Evolutionary conservation across 192 early-diverging fungal species (phyloP), one percentile per base, ranked within the genome.

Genomic region (Glomus cerebriforme): DNA sequence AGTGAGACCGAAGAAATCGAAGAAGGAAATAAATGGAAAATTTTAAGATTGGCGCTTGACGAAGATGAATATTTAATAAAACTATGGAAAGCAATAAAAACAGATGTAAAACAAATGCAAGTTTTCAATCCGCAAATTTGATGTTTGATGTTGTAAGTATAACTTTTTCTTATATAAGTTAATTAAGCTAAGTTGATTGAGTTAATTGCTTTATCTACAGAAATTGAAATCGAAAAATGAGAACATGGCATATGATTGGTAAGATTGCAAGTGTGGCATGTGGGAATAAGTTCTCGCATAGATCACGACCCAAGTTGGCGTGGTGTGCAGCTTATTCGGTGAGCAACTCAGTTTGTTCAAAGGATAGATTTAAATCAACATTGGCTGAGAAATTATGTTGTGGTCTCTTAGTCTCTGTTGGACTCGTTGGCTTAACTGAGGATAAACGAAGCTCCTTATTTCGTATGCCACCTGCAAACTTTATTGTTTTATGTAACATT

Each of bases 71-170:
- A 72, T 17, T 31, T 72, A 10, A 10, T 22, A 58, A 45, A 72
- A 45, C 12, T 72, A 5, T 72, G 27, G 26, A 29, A 58, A 68
- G 6, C 26, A 19, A 5, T 49, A 24, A 54, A 9, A 43, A 32
- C 27, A 24, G 8, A 72, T n/a, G n/a, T n/a, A n/a, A 72, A 45
- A 72, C 17, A 72, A 45, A 29, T 72, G 19, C 31, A 72, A 32
- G 7, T 72, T 72, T 72, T 72, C 70, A 58, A 58, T 72, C 54
- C 31, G 9, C 29, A 5, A 72, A 35, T 72, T 13, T 72, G 26
- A 58, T 72, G 70, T 72, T 54, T 58, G 27, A 72, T 54, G 70
- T 72, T 58, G 70, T 72, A 35, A 72, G 27, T 49, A 72, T 58
- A 4, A 68, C n/a, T n/a, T n/a, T n/a, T n/a, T n/a, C n/a, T n/a